Evolutionary conservation across 1,284 basidiomycete species (phyloP).

Genomic region (Apiotrichum brassicae): DNA sequence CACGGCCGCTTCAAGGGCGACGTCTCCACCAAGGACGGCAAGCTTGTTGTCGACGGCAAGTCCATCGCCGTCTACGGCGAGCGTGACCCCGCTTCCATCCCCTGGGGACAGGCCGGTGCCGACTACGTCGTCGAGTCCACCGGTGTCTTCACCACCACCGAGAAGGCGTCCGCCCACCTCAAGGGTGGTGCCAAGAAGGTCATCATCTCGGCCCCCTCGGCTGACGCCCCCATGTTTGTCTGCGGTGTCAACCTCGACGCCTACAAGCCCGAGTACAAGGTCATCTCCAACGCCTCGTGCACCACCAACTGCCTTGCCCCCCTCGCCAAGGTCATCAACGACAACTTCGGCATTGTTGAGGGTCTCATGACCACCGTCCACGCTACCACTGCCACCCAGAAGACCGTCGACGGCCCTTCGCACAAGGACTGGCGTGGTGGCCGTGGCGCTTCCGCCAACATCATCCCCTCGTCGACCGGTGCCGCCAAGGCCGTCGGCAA

Average conservation of each 20-base stretch:
- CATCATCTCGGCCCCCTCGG: slow-evolving; percentile 97
- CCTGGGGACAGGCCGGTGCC: slow-evolving; percentile 74
- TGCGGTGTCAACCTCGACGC: slow-evolving; percentile 92
- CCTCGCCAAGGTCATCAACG: slow-evolving; percentile 95
- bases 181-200: slow-evolving; percentile 99
- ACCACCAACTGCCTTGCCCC: slow-evolving; percentile 99
- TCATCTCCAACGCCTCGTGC: slow-evolving; percentile 99
- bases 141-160: slow-evolving; percentile 96
- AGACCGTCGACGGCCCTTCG: slow-evolving; percentile 97
- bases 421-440: slow-evolving; percentile 75
- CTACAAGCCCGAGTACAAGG: slow-evolving; percentile 85
- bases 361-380: slow-evolving; percentile 99
- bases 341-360: slow-evolving; percentile 89
- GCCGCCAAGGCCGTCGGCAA: slow-evolving; percentile 99
- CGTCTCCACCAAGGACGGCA: slow-evolving; percentile 77
- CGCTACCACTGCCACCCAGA: slow-evolving; percentile 95
- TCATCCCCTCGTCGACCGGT: slow-evolving; percentile 98
- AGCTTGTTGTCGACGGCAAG: slow-evolving; percentile 82
- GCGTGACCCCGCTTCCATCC: slow-evolving; percentile 80
- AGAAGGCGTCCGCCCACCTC: slow-evolving; percentile 85
- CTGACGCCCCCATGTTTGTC: slow-evolving; percentile 97
- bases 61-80: slow-evolving; percentile 75
- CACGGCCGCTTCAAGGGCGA: slow-evolving; percentile 92
- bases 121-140: slow-evolving; percentile 97
- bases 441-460: slow-evolving; percentile 94